These are phyloP conservation scores for Aechmea fasciata DNA, from an alignment of 176 grass and related monocot genomes.

Conservation along the genomic window DNA sequence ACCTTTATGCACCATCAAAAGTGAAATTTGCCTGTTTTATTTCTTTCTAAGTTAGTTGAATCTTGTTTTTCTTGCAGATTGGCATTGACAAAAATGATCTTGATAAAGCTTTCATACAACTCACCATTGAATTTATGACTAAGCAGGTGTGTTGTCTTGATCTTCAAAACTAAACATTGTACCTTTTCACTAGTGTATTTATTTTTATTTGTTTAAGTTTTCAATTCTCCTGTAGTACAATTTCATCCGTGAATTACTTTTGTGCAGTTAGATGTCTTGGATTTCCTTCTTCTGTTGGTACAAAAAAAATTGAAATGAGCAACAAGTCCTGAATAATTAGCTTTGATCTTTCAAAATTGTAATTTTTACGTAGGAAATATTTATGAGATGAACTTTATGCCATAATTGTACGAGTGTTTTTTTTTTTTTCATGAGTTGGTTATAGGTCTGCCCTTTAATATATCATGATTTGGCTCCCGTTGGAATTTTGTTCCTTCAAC, in stretches of 20 bases:
- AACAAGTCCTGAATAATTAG: too few species aligned
- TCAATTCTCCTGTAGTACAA: too few species aligned
- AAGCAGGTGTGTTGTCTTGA: conserved; percentile 58
- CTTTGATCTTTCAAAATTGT: too few species aligned
- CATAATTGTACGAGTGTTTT: background rate
- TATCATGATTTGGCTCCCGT: too few species aligned
- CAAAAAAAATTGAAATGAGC: too few species aligned
- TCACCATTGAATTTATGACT: conserved; percentile 71
- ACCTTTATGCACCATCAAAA: background rate
- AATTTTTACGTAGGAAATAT: background rate
- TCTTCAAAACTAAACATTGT: background rate
- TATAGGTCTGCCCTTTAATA: too few species aligned
- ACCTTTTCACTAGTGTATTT: too few species aligned
- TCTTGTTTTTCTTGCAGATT: conserved; percentile 49
- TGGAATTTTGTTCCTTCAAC: background rate
- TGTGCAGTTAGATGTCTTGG: too few species aligned
- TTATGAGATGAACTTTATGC: background rate
- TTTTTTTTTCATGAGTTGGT: background rate
- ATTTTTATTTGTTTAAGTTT: background rate
- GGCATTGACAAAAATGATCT: conserved; percentile 72
- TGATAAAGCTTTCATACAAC: conserved; percentile 83
- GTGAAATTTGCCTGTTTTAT: conserved; percentile 2
- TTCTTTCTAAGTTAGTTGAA: conserved; percentile 10
- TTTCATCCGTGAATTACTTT: too few species aligned
- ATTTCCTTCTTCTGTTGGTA: too few species aligned